phyloP scores from a whole-genome alignment of 2,329 filamentous ascomycete genomes.

The Cladosporium velox region DNA sequence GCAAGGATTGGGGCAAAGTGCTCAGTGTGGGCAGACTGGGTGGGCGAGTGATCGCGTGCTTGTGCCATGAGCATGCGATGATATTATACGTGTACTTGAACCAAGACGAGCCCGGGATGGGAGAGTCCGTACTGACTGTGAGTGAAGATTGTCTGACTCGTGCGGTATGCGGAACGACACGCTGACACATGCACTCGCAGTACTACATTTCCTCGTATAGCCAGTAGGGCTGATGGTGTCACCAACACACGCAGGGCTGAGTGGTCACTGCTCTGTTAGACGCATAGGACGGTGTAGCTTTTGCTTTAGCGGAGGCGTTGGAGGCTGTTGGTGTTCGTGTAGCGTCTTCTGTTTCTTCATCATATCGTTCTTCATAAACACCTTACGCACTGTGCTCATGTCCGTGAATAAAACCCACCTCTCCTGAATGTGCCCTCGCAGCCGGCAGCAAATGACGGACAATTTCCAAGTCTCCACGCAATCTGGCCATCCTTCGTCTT shows the following conservation, averaged over 20 bases:
- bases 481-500: constrained; percentile 9
- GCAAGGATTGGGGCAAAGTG: constrained; percentile 91
- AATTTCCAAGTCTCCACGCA: constrained; percentile 7
- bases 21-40: constrained; percentile 87
- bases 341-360: background rate
- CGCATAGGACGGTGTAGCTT: constrained; percentile 1
- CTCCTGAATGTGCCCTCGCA: constrained; percentile 1
- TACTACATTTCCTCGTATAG: constrained; percentile 63
- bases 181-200: constrained; percentile 40
- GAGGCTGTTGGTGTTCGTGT: constrained; percentile 10
- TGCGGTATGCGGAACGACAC: background rate
- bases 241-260: constrained; percentile 8
- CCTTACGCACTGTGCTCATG: background rate
- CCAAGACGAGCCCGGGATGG: constrained; percentile 67
- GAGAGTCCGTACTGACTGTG: constrained; percentile 77
- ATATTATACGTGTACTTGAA: constrained; percentile 82
- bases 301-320: constrained; percentile 23
- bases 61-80: constrained; percentile 75
- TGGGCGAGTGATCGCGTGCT: constrained; percentile 89
- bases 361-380: constrained; percentile 2
- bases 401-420: background rate
- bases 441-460: background rate
- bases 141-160: constrained; percentile 34
- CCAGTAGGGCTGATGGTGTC: constrained; percentile 28
- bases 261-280: constrained; percentile 1